Conservation (phyloP, 2,329 filamentous ascomycete genomes). For the Pestalotiopsis sp. region DNA sequence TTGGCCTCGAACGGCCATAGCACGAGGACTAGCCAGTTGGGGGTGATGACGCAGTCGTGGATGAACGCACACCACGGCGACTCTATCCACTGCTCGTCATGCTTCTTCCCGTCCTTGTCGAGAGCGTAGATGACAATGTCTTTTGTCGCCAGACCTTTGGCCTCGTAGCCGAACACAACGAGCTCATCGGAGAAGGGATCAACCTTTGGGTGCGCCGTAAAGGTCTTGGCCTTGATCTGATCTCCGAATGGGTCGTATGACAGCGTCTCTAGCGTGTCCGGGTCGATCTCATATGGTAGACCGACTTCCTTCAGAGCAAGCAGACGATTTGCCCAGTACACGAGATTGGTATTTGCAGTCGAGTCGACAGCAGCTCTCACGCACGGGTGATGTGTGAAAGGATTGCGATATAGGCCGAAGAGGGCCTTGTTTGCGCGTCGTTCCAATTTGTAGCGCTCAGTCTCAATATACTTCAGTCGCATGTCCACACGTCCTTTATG, state of each 20-base stretch:
- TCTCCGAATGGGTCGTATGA: constrained; percentile 36
- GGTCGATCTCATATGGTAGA: constrained; percentile 35
- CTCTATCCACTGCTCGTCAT: constrained; percentile 32
- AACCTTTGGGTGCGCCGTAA: constrained; percentile 39
- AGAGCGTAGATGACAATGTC: constrained; percentile 30
- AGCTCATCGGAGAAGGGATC: constrained; percentile 36
- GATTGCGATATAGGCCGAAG: constrained; percentile 34
- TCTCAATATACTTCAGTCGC: constrained; percentile 34
- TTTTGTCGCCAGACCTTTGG: constrained; percentile 34
- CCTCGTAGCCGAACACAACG: constrained; percentile 38
- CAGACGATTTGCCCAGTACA: constrained; percentile 44
- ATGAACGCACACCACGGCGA: constrained; percentile 32
- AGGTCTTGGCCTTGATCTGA: constrained; percentile 33
- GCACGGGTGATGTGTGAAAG: constrained; percentile 30
- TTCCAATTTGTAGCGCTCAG: constrained; percentile 33
- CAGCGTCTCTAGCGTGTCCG: constrained; percentile 33
- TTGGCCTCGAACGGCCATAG: neutral
- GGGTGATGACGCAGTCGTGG: neutral
- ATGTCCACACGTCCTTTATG: constrained; percentile 29
- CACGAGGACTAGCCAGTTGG: neutral
- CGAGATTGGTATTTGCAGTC: constrained; percentile 49
- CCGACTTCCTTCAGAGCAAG: constrained; percentile 44
- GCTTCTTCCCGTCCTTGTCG: constrained; percentile 23
- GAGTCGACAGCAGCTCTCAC: constrained; percentile 32
- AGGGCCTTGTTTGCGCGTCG: constrained; percentile 30